Conservation (phyloP, 345 rosid genomes). For the Hevea brasiliensis region DNA sequence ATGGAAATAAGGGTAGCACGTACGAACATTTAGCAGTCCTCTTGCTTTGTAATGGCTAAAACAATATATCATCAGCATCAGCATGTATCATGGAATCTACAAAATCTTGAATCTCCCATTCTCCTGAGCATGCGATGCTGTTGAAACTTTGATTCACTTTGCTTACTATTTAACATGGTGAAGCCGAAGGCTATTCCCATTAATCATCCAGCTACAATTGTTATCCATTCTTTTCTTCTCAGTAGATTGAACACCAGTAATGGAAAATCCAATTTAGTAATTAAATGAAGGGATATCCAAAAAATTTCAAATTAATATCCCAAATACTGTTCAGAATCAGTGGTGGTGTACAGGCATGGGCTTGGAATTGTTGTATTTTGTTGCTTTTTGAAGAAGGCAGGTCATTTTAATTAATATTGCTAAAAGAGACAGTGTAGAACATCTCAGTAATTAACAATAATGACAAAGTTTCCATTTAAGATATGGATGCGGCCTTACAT, state of each 20-base stretch:
- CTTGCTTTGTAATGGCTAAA: slow-evolving; percentile 2
- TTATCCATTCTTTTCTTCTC: neutral
- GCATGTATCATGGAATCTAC: slow-evolving; percentile 6
- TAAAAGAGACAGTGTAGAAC: too few species aligned
- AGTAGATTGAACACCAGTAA: too few species aligned
- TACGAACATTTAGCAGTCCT: slow-evolving; percentile 12
- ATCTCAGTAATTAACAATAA: too few species aligned
- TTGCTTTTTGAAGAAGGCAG: too few species aligned
- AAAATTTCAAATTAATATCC: too few species aligned
- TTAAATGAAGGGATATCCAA: too few species aligned
- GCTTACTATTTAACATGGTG: neutral
- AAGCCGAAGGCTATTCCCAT: slow-evolving; percentile 16
- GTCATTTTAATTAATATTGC: too few species aligned
- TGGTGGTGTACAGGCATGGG: too few species aligned
- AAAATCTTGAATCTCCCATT: neutral
- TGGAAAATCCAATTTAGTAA: too few species aligned
- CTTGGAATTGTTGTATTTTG: too few species aligned
- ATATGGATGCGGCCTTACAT: neutral
- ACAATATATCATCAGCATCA: neutral
- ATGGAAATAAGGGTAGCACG: neutral
- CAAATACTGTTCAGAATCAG: too few species aligned
- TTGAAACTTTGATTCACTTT: neutral
- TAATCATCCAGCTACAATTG: neutral
- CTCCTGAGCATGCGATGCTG: slow-evolving; percentile 1
- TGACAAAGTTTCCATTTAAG: neutral